A percentile compares a stretch with the other conserved stretches of the same genome.
Conservation (phyloP, 2,329 filamentous ascomycete genomes). For the Graphilbum sp. region DNA sequence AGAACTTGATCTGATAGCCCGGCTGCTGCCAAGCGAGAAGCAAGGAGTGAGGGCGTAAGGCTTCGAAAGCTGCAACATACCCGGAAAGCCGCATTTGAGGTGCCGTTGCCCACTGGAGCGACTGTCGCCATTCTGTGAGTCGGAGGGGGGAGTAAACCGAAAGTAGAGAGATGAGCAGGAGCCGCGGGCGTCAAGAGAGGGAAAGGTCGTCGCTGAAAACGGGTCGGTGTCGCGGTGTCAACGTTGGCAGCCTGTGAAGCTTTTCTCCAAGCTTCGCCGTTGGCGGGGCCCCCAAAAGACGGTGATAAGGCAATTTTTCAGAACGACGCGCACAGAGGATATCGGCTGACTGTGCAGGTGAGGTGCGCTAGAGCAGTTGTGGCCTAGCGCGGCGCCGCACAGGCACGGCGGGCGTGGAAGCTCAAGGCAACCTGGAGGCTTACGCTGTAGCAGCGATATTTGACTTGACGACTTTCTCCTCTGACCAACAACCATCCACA, state of each 20-base stretch:
- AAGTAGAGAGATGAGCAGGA: not conserved
- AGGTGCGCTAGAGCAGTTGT: not conserved
- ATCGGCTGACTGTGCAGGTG: not conserved
- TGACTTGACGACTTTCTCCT: too few species aligned
- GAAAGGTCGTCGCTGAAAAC: not conserved
- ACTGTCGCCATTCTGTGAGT: constrained; percentile 24
- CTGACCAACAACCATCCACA: not conserved
- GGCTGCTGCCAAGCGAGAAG: too few species aligned
- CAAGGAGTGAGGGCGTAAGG: too few species aligned
- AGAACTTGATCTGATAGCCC: too few species aligned
- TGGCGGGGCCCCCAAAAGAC: constrained; percentile 4
- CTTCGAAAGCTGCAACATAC: too few species aligned
- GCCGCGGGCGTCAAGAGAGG: not conserved
- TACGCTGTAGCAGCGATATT: constrained; percentile 4
- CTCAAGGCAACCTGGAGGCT: constrained; percentile 10
- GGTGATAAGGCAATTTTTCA: constrained; percentile 4
- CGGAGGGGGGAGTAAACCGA: not conserved
- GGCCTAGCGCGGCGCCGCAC: constrained; percentile 4
- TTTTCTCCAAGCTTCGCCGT: constrained; percentile 6
- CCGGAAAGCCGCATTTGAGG: constrained; percentile 39
- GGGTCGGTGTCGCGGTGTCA: not conserved
- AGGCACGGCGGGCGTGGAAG: constrained; percentile 7
- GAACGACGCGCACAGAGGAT: not conserved
- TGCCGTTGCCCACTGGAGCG: constrained; percentile 23
- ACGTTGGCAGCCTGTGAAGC: constrained; percentile 5